Conservation (phyloP, 2,329 filamentous ascomycete species). For the Apiospora malaysiana region DNA sequence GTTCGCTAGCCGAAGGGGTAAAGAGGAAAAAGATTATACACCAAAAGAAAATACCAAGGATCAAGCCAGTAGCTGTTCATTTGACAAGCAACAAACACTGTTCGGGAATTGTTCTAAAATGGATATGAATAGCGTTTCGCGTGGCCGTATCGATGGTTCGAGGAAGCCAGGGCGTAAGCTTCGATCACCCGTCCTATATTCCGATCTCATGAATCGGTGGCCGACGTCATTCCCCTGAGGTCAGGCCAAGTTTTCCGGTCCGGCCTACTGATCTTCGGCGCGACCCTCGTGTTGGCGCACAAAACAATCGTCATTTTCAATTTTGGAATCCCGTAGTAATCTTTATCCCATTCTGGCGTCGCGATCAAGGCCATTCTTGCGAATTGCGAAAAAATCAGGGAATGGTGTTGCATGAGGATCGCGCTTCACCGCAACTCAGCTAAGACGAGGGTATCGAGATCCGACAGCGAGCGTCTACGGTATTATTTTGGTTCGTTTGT, state of each 20-base stretch:
- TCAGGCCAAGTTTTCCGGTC: conserved; percentile 15
- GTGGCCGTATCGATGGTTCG: not conserved
- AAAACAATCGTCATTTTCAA: conserved; percentile 18
- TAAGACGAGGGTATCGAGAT: conserved; percentile 9
- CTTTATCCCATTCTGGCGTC: not conserved
- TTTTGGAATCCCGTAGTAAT: conserved; percentile 2
- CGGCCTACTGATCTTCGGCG: conserved; percentile 10
- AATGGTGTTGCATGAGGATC: not conserved
- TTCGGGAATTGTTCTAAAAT: conserved; percentile 16
- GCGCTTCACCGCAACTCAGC: conserved; percentile 1
- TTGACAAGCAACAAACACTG: not conserved
- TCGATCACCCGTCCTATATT: conserved; percentile 17
- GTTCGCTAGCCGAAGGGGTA: not conserved
- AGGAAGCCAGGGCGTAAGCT: conserved; percentile 8
- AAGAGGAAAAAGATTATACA: not conserved
- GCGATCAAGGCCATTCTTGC: conserved; percentile 6
- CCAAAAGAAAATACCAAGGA: not conserved
- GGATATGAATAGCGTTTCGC: conserved; percentile 9
- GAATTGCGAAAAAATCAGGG: not conserved
- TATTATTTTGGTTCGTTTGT: not conserved
- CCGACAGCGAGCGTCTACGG: not conserved
- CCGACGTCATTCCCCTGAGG: conserved; percentile 21
- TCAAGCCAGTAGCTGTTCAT: not conserved
- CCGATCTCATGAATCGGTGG: conserved; percentile 15
- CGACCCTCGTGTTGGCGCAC: conserved; percentile 18